Evolutionary conservation across 495 filamentous ascomycete genomes (phyloP), one percentile per base, ranked within the genome.

Genomic region (Echria macrotheca): DNA sequence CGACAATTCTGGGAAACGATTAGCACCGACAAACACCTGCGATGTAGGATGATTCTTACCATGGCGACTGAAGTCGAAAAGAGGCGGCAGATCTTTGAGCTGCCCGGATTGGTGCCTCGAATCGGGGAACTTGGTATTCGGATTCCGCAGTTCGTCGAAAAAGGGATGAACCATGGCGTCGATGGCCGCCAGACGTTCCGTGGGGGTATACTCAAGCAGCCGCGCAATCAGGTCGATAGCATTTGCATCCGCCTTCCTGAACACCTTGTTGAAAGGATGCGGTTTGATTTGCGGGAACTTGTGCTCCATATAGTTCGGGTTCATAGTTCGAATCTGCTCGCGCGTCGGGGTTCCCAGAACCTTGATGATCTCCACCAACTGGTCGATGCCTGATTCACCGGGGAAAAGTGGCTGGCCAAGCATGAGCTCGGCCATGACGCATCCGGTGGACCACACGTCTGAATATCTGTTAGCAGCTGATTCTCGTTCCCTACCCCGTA

Each of bases 231-330:
- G 73, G 60, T 97, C 93, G 63, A 98, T 95, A 17, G 93, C 93
- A 63, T 91, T 87, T 11, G 79, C 74, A 44, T 93, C 86, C 19
- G 93, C 93, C 78, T 89, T 93, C 48, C 94, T 84, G 80, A 98
- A 97, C 17, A 98, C 93, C 79, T 97, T 98, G 65, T 86, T 91
- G 77, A 98, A 98, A 9, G 93, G 93, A 61, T 98, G 93, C 31
- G 93, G 93, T 74, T 99, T 99, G 77, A 99, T 99, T 64, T 99
- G 93, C 33, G 93, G 94, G 64, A 99, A 99, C 71, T 97, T 97
- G 71, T 99, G 93, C 70, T 97, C 93, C 93, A 99, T 99, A 69
- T 99, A 97, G 69, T 99, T 99, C 44, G 93, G 94, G 65, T 99
- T 99, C 94, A 99, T 99, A 39, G 93, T 99, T 46, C 93, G 88